A percentile compares a stretch with the other conserved stretches of the same genome.
Conservation (phyloP, 371 early-diverging fungal genomes). For the Mycotypha africana region DNA sequence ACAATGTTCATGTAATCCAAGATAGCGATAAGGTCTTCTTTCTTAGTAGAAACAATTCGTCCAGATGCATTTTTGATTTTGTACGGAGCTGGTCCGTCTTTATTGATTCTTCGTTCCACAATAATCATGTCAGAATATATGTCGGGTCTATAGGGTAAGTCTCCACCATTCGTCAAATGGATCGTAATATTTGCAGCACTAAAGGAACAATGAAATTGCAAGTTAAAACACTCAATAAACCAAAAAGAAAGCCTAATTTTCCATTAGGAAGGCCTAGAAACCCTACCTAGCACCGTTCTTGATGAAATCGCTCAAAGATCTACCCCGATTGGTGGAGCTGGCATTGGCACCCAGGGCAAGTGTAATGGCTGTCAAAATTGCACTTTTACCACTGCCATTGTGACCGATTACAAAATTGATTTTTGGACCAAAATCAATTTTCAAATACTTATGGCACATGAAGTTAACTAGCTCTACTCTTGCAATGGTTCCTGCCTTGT, state of each 20-base stretch:
- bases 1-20: conserved; percentile 87
- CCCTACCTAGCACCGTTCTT: conserved; percentile 72
- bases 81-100: conserved; percentile 67
- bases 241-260: too few relatives aligned
- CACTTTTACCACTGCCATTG: conserved; percentile 97
- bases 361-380: conserved; percentile 87
- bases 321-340: conserved; percentile 78
- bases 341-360: conserved; percentile 92
- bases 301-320: conserved; percentile 72
- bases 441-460: conserved; percentile 88
- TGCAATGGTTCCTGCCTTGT: conserved; percentile 73
- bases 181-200: conserved; percentile 66
- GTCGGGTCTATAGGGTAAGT: conserved; percentile 75
- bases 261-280: neutral
- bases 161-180: conserved; percentile 76
- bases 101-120: conserved; percentile 78
- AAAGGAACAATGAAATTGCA: neutral
- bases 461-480: conserved; percentile 82
- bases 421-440: conserved; percentile 76
- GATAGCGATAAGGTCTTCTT: conserved; percentile 78
- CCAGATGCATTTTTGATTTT: conserved; percentile 65
- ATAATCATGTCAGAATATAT: conserved; percentile 76
- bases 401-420: conserved; percentile 96
- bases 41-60: conserved; percentile 62
- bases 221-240: neutral